phyloP scores from a whole-genome alignment of 768 basidiomycete genomes.

The Rhizopogon salebrosus region DNA sequence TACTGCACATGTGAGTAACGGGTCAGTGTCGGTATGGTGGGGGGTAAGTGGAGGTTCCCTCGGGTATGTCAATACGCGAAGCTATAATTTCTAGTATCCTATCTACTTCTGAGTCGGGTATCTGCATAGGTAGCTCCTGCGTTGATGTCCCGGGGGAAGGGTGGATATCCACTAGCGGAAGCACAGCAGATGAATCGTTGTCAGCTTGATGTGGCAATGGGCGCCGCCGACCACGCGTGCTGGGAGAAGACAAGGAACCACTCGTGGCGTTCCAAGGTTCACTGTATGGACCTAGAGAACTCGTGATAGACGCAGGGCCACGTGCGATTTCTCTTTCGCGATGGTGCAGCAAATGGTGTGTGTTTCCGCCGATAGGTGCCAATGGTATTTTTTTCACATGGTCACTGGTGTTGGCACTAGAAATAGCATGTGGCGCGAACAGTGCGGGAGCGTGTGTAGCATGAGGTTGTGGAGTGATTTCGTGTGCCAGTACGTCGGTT shows the following conservation, averaged over 20 bases:
- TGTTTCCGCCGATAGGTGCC: background rate
- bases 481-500: background rate
- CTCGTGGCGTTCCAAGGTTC: background rate
- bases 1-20: background rate
- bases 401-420: background rate
- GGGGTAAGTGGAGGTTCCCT: background rate
- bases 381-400: constrained; percentile 1
- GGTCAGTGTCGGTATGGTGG: constrained; percentile 3
- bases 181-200: background rate
- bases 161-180: background rate
- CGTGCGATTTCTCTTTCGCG: background rate
- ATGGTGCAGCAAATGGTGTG: background rate
- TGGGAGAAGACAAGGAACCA: background rate
- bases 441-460: background rate
- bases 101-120: constrained; percentile 4
- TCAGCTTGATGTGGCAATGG: background rate
- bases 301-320: background rate
- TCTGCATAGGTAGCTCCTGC: background rate
- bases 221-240: background rate
- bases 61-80: constrained; percentile 3
- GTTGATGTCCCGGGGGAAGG: background rate
- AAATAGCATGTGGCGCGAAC: background rate
- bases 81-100: constrained; percentile 4
- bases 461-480: background rate
- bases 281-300: background rate